Evolutionary conservation across 805 yeast genomes (phyloP), one percentile per base, ranked within the genome.

Genomic region (Wickerhamiella brachini): DNA sequence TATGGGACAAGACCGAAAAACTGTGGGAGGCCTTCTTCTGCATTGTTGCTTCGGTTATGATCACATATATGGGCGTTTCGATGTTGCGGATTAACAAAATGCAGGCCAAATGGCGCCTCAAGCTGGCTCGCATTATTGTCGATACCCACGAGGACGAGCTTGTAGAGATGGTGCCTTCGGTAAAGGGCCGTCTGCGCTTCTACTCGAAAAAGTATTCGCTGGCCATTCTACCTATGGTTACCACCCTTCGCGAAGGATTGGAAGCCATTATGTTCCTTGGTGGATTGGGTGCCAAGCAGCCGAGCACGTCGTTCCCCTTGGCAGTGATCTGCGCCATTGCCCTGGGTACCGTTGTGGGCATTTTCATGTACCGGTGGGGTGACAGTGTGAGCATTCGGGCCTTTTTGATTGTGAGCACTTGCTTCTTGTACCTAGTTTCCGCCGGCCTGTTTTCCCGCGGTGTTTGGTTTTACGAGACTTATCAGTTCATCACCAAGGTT

Each of bases 241-340:
- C 97, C 1, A 81, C 95, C 3, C 69, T 88, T 48, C 76, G 96
- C 62, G 96, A 88, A 66, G 95, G 95, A 1, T 69, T 88, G 49
- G 96, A 88, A 65, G 95, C 95, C 0, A 88, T 88, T 38, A 93
- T 88, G 2, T 88, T 88, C 59, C 74, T 88, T 44, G 96, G 95
- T 2, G 97, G 96, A 24, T 81, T 88, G 44, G 87, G 87, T 21
- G 78, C 85, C 53, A 77, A 80, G 37, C 85, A 80, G 55, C 87
- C 90, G 5, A 62, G 78, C 12, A 62, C 78, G 0, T 76, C 87
- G 0, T 74, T 84, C 53, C 81, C 89, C 17, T 62, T 82, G 37
- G 80, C 93, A 0, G 78, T 79, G 47, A 26, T 80, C 0, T 54
- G 71, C 0, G 95, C 88, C 0, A 68, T 79, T 1, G 53, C 73